Evolutionary conservation across 2,329 filamentous ascomycete genomes (phyloP), one percentile per base, ranked within the genome.

Genomic region (Aspergillus fijiensis): DNA sequence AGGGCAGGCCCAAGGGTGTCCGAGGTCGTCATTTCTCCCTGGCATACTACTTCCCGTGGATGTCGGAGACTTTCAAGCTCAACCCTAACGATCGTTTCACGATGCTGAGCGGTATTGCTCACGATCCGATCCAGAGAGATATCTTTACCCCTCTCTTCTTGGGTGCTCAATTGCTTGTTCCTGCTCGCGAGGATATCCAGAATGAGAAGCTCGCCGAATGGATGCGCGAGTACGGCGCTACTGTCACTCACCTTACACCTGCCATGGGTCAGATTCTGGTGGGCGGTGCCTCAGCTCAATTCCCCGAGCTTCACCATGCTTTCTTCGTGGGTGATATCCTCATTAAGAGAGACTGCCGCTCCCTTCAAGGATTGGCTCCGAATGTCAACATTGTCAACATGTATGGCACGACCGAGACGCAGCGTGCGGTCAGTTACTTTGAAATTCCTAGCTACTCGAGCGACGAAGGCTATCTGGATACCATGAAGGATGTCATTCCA

Each of bases 221-320:
- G 95, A 91, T 97, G 84, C 82, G 83, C 55, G 85, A 89, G 55
- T 85, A 90, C 70, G 79, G 84, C 58, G 86, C 90, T 2, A 96
- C 88, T 16, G 90, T 92, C 21, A 92, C 89, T 12, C 95, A 98
- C 76, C 79, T 98, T 45, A 99, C 95, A 1, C 95, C 95, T 10
- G 95, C 95, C 59, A 97, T 98, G 93, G 93, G 93, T 58, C 91
- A 97, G 69, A 95, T 98, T 62, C 80, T 98, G 2, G 88, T 94
- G n/a, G 93, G 92, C 49, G 91, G 90, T 66, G 90, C 92, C 25
- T 88, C 80, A 3, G 87, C 91, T 0, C 77, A 90, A 65, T 96
- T 97, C 70, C 89, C 91, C 1, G 82, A 84, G 12, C 81, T 98
- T n/a, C 83, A 89, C 60, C 82, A 87, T 59, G 92, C 88, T 19